A percentile compares a stretch with the other conserved stretches of the same genome.
Conservation (phyloP, 768 basidiomycete genomes). For the Lactifluus echinatus region DNA sequence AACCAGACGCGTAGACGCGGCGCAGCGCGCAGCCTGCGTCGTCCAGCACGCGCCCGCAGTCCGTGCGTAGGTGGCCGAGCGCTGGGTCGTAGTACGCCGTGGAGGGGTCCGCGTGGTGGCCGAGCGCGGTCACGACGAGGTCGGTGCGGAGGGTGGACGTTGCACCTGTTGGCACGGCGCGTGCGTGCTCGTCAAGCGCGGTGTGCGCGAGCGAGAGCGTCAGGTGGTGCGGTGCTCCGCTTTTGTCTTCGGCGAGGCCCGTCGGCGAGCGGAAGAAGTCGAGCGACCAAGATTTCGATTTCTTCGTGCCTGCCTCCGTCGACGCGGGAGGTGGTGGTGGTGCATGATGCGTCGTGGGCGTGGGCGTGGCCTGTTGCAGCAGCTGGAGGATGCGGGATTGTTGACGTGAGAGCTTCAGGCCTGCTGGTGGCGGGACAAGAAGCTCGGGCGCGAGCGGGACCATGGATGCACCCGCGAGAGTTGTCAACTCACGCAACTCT, state of each 20-base stretch:
- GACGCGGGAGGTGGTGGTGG: constrained; percentile 30
- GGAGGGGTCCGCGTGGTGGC: constrained; percentile 66
- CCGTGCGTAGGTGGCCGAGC: constrained; percentile 47
- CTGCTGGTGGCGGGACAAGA: neutral
- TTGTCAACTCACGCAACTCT: neutral
- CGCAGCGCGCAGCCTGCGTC: constrained; percentile 30
- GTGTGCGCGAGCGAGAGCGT: constrained; percentile 58
- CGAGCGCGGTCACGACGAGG: constrained; percentile 80
- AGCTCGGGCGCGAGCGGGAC: neutral
- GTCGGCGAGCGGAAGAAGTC: constrained; percentile 74
- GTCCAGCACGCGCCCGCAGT: constrained; percentile 41
- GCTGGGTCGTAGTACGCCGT: constrained; percentile 50
- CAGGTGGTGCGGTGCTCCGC: too few relatives aligned
- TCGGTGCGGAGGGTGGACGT: constrained; percentile 51
- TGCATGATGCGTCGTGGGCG: neutral
- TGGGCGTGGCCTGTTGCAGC: constrained; percentile 52
- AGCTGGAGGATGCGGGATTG: constrained; percentile 61
- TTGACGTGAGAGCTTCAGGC: constrained; percentile 42
- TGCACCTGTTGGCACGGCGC: constrained; percentile 48
- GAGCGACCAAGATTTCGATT: constrained; percentile 78
- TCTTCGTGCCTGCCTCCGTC: constrained; percentile 32
- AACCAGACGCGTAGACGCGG: constrained; percentile 86
- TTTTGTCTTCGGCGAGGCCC: constrained; percentile 27
- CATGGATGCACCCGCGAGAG: neutral
- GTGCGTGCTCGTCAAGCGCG: constrained; percentile 39